phyloP scores from a whole-genome alignment of 2,329 filamentous ascomycete species.

The Bimuria novae-zelandiae region DNA sequence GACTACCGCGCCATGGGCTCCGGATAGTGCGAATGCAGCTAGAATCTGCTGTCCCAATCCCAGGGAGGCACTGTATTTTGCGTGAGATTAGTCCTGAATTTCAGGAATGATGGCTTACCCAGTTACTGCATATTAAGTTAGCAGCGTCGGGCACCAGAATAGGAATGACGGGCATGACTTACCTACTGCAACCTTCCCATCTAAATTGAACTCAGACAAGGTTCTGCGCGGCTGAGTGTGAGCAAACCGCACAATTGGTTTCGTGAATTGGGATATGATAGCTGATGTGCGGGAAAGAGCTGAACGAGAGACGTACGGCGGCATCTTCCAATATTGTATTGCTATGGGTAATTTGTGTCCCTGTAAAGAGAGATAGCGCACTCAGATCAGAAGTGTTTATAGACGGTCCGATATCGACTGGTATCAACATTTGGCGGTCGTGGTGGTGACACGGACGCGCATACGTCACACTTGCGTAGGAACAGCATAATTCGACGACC shows the following conservation, averaged over 20 bases:
- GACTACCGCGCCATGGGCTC: constrained; percentile 39
- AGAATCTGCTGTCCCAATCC: constrained; percentile 39
- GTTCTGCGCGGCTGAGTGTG: constrained; percentile 16
- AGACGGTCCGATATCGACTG: too few relatives aligned
- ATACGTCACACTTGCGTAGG: not conserved
- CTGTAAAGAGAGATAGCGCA: not conserved
- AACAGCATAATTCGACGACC: not conserved
- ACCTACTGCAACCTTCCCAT: constrained; percentile 23
- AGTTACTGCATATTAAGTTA: constrained; percentile 7
- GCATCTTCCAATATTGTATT: constrained; percentile 15
- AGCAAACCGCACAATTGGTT: constrained; percentile 12
- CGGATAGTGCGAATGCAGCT: constrained; percentile 35
- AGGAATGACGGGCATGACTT: not conserved
- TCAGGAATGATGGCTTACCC: constrained; percentile 5
- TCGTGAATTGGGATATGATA: not conserved
- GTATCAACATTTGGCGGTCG: too few relatives aligned
- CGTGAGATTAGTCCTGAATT: not conserved
- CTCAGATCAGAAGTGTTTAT: not conserved
- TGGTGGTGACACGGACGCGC: not conserved
- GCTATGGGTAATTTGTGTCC: not conserved
- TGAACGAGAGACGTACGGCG: constrained; percentile 17
- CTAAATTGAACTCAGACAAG: constrained; percentile 21
- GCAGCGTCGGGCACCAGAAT: not conserved
- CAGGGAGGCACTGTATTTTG: constrained; percentile 27
- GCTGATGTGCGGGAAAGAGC: constrained; percentile 8